A percentile compares a stretch with the other conserved stretches of the same genome.
Conservation (phyloP, 192 early-diverging fungal genomes). For the Phycomyces blakesleeanus region DNA sequence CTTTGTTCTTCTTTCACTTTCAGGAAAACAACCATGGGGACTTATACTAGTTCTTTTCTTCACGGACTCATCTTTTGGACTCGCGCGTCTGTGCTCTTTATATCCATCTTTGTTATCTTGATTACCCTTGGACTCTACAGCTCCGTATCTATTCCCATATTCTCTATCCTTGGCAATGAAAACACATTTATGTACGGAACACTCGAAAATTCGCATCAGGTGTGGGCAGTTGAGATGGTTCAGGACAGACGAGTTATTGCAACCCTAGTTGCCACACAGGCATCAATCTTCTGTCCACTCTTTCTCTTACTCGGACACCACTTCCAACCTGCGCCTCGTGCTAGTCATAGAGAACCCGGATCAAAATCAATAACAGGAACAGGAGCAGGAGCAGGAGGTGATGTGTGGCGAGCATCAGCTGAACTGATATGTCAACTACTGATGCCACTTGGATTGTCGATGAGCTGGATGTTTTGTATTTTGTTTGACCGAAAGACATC, state of each 20-base stretch:
- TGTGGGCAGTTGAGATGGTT: slow-evolving; percentile 10
- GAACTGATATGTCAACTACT: slow-evolving; percentile 24
- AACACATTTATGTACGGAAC: neutral
- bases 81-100: neutral
- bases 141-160: slow-evolving; percentile 3
- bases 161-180: slow-evolving; percentile 4
- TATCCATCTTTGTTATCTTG: slow-evolving; percentile 7
- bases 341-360: neutral
- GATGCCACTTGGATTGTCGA: slow-evolving; percentile 18
- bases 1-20: neutral
- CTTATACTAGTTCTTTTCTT: neutral
- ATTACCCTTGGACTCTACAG: slow-evolving; percentile 11
- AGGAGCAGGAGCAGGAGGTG: neutral
- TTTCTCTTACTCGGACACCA: slow-evolving; percentile 9
- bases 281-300: slow-evolving; percentile 25
- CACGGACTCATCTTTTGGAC: slow-evolving; percentile 10
- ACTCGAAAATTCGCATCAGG: neutral
- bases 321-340: neutral
- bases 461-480: slow-evolving; percentile 27
- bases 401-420: slow-evolving; percentile 5
- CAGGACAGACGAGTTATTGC: slow-evolving; percentile 27
- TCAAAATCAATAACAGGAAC: too few relatives aligned
- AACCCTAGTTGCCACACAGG: slow-evolving; percentile 23
- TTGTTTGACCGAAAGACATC: slow-evolving; percentile 19
- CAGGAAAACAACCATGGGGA: neutral